phyloP scores from a whole-genome alignment of 768 basidiomycete species.

The Lactarius indigo region DNA sequence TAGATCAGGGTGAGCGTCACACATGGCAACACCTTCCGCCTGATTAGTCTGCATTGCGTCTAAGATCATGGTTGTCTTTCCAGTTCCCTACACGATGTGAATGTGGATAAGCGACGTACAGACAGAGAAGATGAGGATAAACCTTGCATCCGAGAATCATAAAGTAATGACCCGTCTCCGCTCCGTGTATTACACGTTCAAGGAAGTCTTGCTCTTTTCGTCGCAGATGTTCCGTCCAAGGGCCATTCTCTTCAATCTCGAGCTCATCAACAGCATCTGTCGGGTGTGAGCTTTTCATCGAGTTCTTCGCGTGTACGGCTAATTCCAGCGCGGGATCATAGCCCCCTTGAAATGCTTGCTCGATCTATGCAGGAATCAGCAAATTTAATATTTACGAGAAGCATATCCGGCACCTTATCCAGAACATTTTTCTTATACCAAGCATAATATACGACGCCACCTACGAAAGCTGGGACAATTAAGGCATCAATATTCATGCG shows the following conservation, averaged over 20 bases:
- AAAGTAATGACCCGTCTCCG: conserved; percentile 69
- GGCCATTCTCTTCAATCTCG: conserved; percentile 35
- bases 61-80: conserved; percentile 81
- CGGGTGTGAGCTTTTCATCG: conserved; percentile 29
- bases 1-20: conserved; percentile 81
- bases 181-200: conserved; percentile 74
- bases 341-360: conserved; percentile 70
- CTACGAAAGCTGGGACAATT: conserved; percentile 50
- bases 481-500: neutral
- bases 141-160: conserved; percentile 79
- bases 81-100: conserved; percentile 52
- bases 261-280: conserved; percentile 31
- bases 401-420: conserved; percentile 50
- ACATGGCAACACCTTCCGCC: conserved; percentile 71
- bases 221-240: conserved; percentile 59
- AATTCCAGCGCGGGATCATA: conserved; percentile 83
- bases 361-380: conserved; percentile 48
- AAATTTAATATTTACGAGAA: neutral
- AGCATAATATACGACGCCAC: conserved; percentile 66
- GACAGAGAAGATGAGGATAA: conserved; percentile 14
- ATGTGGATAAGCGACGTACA: conserved; percentile 10
- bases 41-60: conserved; percentile 73
- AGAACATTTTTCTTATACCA: conserved; percentile 86
- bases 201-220: conserved; percentile 73
- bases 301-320: conserved; percentile 43